Percentiles rank a stretch among this genome's conserved stretches.
Conservation (phyloP, 1,284 basidiomycete species). For the Inonotus obliquus region DNA sequence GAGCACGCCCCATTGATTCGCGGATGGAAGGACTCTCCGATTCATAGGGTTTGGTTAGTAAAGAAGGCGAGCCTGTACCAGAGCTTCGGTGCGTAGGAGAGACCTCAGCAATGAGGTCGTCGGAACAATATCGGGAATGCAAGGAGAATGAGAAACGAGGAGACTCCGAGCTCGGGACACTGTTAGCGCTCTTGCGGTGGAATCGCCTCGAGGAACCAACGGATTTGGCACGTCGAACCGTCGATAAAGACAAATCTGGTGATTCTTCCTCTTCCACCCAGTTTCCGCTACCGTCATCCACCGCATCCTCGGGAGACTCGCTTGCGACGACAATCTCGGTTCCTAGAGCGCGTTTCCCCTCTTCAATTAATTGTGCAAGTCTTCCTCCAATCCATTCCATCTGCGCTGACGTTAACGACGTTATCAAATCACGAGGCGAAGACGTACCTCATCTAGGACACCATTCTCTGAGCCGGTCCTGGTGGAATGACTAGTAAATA, state of each 20-base stretch:
- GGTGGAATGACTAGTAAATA: slow-evolving; percentile 25
- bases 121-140: slow-evolving; percentile 1
- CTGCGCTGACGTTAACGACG: slow-evolving; percentile 28
- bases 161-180: background rate
- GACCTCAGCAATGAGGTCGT: background rate
- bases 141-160: background rate
- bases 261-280: slow-evolving; percentile 54
- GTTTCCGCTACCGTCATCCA: slow-evolving; percentile 63
- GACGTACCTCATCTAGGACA: slow-evolving; percentile 43
- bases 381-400: slow-evolving; percentile 75
- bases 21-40: slow-evolving; percentile 12
- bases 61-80: background rate
- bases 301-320: slow-evolving; percentile 64
- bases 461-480: slow-evolving; percentile 29
- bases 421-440: background rate
- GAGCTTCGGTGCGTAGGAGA: background rate
- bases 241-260: background rate
- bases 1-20: slow-evolving; percentile 18
- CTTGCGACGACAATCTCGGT: slow-evolving; percentile 69
- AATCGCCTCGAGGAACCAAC: background rate
- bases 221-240: background rate
- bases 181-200: background rate
- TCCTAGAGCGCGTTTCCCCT: slow-evolving; percentile 66
- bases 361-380: slow-evolving; percentile 61
- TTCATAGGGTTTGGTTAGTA: background rate